These are phyloP conservation scores for Vicia faba DNA, from an alignment of 306 rosid species.

Conservation along the genomic window DNA sequence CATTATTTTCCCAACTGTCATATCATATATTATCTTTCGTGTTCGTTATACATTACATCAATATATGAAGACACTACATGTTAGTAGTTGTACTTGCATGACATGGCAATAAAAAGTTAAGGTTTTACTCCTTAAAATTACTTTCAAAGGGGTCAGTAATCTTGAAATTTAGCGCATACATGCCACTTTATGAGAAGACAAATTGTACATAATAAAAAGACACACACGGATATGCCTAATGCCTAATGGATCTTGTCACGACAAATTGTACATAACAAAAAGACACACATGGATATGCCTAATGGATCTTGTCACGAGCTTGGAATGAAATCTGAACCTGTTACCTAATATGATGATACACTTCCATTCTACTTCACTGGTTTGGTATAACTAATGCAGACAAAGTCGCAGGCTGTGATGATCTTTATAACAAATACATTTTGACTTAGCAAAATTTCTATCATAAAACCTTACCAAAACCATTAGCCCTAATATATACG, in stretches of 20 bases:
- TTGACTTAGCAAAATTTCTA: constrained; percentile 11
- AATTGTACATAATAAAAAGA: not conserved
- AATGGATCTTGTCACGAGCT: constrained; percentile 9
- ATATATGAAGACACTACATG: not conserved
- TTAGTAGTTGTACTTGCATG: not conserved
- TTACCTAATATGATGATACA: not conserved
- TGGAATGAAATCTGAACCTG: not conserved
- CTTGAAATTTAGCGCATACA: not conserved
- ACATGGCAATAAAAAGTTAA: no score
- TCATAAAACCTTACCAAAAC: constrained; percentile 14
- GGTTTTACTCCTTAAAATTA: no score
- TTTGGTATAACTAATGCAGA: constrained; percentile 30
- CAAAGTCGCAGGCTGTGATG: not conserved
- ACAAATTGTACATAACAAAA: no score
- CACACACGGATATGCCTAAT: not conserved
- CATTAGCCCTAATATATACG: not conserved
- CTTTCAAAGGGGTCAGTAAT: not conserved
- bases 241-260: constrained; percentile 11
- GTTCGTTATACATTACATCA: constrained; percentile 29
- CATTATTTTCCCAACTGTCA: constrained; percentile 7
- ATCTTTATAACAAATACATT: not conserved
- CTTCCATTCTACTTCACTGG: not conserved
- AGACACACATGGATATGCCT: not conserved
- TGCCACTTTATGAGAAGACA: not conserved
- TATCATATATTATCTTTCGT: not conserved